Evolutionary conservation across 345 rosid species (phyloP).

Genomic region (Nasturtium officinale): DNA sequence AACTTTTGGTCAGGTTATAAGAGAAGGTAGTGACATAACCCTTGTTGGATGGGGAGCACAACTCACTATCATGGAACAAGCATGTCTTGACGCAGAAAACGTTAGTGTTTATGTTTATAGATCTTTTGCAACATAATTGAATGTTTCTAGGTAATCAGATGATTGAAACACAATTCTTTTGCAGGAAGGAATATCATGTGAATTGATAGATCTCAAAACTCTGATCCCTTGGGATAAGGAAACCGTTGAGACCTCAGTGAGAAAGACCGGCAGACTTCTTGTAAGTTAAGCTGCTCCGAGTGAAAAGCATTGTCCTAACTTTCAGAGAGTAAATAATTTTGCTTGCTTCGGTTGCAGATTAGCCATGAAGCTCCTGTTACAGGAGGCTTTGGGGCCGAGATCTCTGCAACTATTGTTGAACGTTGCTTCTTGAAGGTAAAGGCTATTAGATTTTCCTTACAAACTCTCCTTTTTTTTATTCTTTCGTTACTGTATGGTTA

Average conservation of each 20-base stretch:
- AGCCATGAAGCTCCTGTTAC: constrained; percentile 89
- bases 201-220: constrained; percentile 78
- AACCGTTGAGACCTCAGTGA: constrained; percentile 76
- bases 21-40: constrained; percentile 78
- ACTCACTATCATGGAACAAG: constrained; percentile 74
- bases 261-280: constrained; percentile 78
- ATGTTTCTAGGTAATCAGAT: neutral
- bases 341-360: constrained; percentile 48
- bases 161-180: neutral
- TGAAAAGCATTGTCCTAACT: neutral
- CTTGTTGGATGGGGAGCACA: constrained; percentile 96
- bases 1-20: constrained; percentile 40
- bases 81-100: constrained; percentile 74
- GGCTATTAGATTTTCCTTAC: neutral
- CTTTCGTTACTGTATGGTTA: neutral
- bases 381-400: constrained; percentile 95
- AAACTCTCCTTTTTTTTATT: neutral
- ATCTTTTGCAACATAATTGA: neutral
- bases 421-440: constrained; percentile 75
- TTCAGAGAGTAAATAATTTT: neutral
- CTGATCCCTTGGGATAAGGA: constrained; percentile 87
- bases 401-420: constrained; percentile 78
- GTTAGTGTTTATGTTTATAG: constrained; percentile 41
- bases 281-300: constrained; percentile 44
- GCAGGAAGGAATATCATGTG: constrained; percentile 87